Base-by-base conservation (phyloP, 1,139 yeast species). In the Pichia sp. region DNA sequence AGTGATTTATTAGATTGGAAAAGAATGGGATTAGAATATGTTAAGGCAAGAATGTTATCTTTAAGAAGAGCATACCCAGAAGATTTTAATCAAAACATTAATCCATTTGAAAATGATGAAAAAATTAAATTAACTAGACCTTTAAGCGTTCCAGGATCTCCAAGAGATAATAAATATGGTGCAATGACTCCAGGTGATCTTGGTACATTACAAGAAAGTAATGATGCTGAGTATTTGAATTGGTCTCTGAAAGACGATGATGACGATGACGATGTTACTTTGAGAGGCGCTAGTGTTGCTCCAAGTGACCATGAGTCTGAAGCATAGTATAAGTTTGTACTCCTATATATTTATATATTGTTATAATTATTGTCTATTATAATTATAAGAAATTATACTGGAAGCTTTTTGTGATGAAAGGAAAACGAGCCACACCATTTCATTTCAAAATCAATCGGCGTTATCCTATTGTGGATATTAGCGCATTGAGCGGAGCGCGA, bases 131-230 rank as follows among this genome's bases (percentile, higher is more conserved):
- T 91, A 50, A 81, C 96, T 14, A 75, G 96, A 56, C 97, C 97
- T 13, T 70, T 91, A 53, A 82, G 94, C 46, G 97, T 87, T 14
- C 98, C 97, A 3, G 97, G 97, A 1, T 88, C 96, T 14, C 98
- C 98, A 44, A 69, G 87, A 50, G 80, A 76, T 51, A 45, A 27
- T 22, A 66, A 76, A 29, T 70, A 73, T 29, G 81, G 86, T 15
- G 65, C 78, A 52, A 88, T 87, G 95, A 91, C 98, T 2, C 98
- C 98, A 0, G 98, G 98, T 37, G 97, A 91, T 62, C 74, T 91
- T 52, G 98, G 97, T n/a, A 81, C 96, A 11, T 70, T 91, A 55
- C 96, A 87, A 63, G 98, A 91, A 61, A 87, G 87, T 31, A 74
- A 75, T 44, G 84, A 81, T 58, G 73, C 87, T 42, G 78, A 81